Percentiles rank a stretch among this genome's conserved stretches.
Evolutionary conservation across 805 yeast species (phyloP).

Genomic region (Candida loeiensis): DNA sequence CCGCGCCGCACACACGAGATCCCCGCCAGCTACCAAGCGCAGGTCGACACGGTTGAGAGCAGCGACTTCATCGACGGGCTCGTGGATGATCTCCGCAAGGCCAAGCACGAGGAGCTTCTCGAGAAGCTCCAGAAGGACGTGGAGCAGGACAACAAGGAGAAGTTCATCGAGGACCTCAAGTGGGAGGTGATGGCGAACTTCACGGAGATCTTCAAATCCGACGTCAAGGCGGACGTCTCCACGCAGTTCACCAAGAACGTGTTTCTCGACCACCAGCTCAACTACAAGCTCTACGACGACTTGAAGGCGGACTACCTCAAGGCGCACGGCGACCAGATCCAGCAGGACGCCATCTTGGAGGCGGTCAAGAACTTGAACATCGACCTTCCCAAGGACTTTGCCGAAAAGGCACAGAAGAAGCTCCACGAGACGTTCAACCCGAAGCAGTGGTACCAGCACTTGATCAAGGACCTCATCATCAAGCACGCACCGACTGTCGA

Average conservation of each 20-base stretch:
- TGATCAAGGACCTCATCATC: slow-evolving; percentile 14
- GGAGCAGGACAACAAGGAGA: slow-evolving; percentile 7
- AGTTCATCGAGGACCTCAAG: slow-evolving; percentile 10
- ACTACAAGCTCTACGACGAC: slow-evolving; percentile 12
- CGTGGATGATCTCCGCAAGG: slow-evolving; percentile 7
- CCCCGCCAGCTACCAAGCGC: slow-evolving; percentile 4
- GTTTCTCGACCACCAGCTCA: slow-evolving; percentile 13
- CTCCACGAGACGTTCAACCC: slow-evolving; percentile 10
- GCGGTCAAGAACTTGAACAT: slow-evolving; percentile 10
- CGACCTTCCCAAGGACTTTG: slow-evolving; percentile 9
- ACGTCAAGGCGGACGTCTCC: slow-evolving; percentile 9
- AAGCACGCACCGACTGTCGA: slow-evolving; percentile 14
- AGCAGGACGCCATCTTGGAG: slow-evolving; percentile 14
- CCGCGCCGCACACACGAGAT: background rate
- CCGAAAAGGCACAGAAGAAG: slow-evolving; percentile 9
- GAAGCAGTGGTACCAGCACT: slow-evolving; percentile 10
- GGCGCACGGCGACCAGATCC: slow-evolving; percentile 10
- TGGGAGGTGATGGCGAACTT: slow-evolving; percentile 11
- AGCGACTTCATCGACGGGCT: slow-evolving; percentile 8
- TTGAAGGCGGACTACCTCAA: slow-evolving; percentile 14
- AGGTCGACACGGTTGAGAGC: slow-evolving; percentile 10
- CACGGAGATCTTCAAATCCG: slow-evolving; percentile 10
- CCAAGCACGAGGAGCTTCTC: slow-evolving; percentile 11
- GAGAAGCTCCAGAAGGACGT: slow-evolving; percentile 11
- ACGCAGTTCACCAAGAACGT: slow-evolving; percentile 13